Percentiles rank a stretch among this genome's conserved stretches.
Conservation (phyloP, 2,329 filamentous ascomycete species). For the Sporothrix humicola region DNA sequence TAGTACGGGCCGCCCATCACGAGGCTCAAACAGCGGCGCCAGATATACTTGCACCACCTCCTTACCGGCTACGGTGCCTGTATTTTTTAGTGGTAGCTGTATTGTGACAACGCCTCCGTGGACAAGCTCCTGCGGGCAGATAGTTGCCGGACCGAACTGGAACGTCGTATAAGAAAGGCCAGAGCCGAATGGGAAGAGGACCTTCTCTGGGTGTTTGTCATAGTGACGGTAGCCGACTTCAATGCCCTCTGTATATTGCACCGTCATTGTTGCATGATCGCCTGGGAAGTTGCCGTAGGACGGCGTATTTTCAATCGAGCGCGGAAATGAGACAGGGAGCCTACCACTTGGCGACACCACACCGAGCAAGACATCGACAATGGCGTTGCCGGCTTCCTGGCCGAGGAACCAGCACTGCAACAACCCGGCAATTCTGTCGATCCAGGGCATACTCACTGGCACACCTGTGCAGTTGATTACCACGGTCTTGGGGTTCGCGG, state of each 20-base stretch:
- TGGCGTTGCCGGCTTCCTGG: slow-evolving; percentile 25
- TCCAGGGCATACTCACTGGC: slow-evolving; percentile 25
- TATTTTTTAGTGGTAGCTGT: not conserved
- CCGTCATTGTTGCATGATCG: slow-evolving; percentile 65
- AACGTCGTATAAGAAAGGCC: slow-evolving; percentile 55
- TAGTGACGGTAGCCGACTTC: slow-evolving; percentile 86
- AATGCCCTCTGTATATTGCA: slow-evolving; percentile 78
- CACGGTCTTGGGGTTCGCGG: slow-evolving; percentile 20
- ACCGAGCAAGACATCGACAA: slow-evolving; percentile 14
- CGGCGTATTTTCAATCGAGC: slow-evolving; percentile 68
- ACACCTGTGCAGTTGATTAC: slow-evolving; percentile 28
- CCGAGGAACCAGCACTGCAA: slow-evolving; percentile 29
- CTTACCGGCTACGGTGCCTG: not conserved
- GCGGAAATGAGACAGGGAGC: not conserved
- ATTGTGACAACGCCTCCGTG: not conserved
- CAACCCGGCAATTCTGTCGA: slow-evolving; percentile 9
- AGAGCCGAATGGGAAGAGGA: slow-evolving; percentile 78
- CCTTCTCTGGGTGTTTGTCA: slow-evolving; percentile 60
- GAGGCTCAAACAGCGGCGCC: not conserved
- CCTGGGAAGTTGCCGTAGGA: slow-evolving; percentile 75
- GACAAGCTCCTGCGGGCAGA: not conserved
- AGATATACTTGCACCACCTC: slow-evolving; percentile 14
- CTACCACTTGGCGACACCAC: slow-evolving; percentile 62
- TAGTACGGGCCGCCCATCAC: not conserved
- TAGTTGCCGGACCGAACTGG: not conserved